These are phyloP conservation scores for Solanum appendiculatum DNA, from an alignment of 257 asterid genomes.

Conservation along the genomic window DNA sequence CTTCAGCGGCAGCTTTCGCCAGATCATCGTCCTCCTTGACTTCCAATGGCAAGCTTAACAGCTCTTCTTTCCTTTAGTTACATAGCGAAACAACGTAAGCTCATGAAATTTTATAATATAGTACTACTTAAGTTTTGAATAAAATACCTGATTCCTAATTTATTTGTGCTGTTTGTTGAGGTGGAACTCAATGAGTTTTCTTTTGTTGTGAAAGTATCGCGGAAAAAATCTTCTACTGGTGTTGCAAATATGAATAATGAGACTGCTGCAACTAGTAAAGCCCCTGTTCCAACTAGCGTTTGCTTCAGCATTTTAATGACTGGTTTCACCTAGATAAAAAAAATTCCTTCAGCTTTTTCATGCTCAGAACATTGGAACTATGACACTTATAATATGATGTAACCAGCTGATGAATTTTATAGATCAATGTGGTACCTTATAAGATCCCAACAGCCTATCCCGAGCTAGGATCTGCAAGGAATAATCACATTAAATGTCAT, in stretches of 20 bases:
- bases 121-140: neutral
- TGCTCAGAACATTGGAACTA: neutral
- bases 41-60: constrained; percentile 58
- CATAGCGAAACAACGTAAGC: neutral
- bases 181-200: constrained; percentile 32
- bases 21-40: constrained; percentile 66
- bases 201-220: constrained; percentile 22
- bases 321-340: constrained; percentile 64
- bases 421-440: constrained; percentile 42
- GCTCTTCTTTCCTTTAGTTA: constrained; percentile 59
- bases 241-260: constrained; percentile 60
- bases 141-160: constrained; percentile 48
- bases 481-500: neutral
- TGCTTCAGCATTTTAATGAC: constrained; percentile 84
- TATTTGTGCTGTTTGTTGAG: constrained; percentile 23
- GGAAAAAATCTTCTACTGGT: constrained; percentile 66
- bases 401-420: neutral
- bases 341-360: neutral
- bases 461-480: constrained; percentile 72
- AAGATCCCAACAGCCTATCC: constrained; percentile 76
- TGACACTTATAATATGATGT: neutral
- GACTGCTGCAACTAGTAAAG: constrained; percentile 63
- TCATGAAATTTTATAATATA: neutral
- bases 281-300: constrained; percentile 85
- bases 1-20: constrained; percentile 77